These are phyloP conservation scores for Nothophaeocryptopus gaeumannii DNA, from an alignment of 2,329 filamentous ascomycete species.

Conservation along the genomic window DNA sequence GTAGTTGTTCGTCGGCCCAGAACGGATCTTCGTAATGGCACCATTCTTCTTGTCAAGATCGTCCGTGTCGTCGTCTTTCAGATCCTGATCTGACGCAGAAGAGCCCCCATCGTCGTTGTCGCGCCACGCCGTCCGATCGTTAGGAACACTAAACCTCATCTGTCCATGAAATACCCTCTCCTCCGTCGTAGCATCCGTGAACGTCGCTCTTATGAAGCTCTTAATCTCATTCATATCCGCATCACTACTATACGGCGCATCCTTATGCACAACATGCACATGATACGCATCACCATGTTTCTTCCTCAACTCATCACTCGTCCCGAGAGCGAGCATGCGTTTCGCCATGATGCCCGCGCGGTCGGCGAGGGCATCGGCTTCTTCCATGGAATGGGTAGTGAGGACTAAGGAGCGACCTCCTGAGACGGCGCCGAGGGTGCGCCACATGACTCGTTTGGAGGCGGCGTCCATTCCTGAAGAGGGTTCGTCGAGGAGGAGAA, in stretches of 20 bases:
- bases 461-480: slow-evolving; percentile 86
- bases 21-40: neutral
- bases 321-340: slow-evolving; percentile 81
- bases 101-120: slow-evolving; percentile 13
- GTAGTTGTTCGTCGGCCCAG: neutral
- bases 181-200: slow-evolving; percentile 67
- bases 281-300: slow-evolving; percentile 77
- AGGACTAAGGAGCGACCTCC: slow-evolving; percentile 78
- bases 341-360: slow-evolving; percentile 82
- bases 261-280: slow-evolving; percentile 73
- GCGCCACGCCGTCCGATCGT: slow-evolving; percentile 27
- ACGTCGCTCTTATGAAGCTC: slow-evolving; percentile 60
- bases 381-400: slow-evolving; percentile 94
- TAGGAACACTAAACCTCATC: slow-evolving; percentile 75
- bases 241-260: slow-evolving; percentile 69
- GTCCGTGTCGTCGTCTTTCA: slow-evolving; percentile 10
- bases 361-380: slow-evolving; percentile 82
- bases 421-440: slow-evolving; percentile 70
- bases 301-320: slow-evolving; percentile 66
- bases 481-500: slow-evolving; percentile 85
- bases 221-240: slow-evolving; percentile 66
- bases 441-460: slow-evolving; percentile 91
- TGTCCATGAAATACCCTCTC: slow-evolving; percentile 79
- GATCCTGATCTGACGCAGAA: no score
- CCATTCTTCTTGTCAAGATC: slow-evolving; percentile 16